Percentiles rank a stretch among this genome's conserved stretches.
Evolutionary conservation across 2,329 filamentous ascomycete species (phyloP).

Genomic region (Trichoderma sp.): DNA sequence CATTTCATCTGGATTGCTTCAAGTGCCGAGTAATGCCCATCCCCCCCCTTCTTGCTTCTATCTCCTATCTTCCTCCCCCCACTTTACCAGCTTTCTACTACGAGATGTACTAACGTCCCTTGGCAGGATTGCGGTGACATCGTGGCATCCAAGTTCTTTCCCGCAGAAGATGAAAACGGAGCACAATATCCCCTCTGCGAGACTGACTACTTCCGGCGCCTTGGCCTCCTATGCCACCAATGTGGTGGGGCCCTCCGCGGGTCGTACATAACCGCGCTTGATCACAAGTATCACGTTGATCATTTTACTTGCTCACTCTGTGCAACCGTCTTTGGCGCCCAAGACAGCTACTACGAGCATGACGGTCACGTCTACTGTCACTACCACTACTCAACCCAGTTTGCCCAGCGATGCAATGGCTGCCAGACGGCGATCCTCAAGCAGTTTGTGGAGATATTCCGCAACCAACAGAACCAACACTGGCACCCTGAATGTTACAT

Average conservation of each 20-base stretch:
- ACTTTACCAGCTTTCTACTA: slow-evolving; percentile 4
- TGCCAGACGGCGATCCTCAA: slow-evolving; percentile 97
- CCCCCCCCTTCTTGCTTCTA: neutral
- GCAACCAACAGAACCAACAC: slow-evolving; percentile 96
- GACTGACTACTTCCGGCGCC: slow-evolving; percentile 91
- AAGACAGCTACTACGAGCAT: slow-evolving; percentile 98
- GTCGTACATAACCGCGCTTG: slow-evolving; percentile 95
- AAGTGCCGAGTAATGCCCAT: slow-evolving; percentile 73
- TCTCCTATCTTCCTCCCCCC: slow-evolving; percentile 9
- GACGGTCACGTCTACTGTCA: slow-evolving; percentile 96
- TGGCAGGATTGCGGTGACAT: slow-evolving; percentile 90
- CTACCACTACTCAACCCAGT: slow-evolving; percentile 97
- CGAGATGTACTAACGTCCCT: slow-evolving; percentile 19
- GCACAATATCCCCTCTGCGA: slow-evolving; percentile 94
- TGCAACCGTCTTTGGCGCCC: slow-evolving; percentile 94
- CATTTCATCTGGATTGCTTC: slow-evolving; percentile 97
- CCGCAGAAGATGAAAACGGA: slow-evolving; percentile 85
- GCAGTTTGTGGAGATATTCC: slow-evolving; percentile 98
- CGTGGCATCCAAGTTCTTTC: slow-evolving; percentile 98
- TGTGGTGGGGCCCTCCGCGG: slow-evolving; percentile 91
- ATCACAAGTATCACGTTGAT: slow-evolving; percentile 98
- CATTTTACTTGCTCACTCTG: slow-evolving; percentile 98
- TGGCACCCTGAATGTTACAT: slow-evolving; percentile 99
- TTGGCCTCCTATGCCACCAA: slow-evolving; percentile 86
- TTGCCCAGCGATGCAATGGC: slow-evolving; percentile 92